phyloP scores from a whole-genome alignment of 495 filamentous ascomycete species.

The Podospora anserina region DNA sequence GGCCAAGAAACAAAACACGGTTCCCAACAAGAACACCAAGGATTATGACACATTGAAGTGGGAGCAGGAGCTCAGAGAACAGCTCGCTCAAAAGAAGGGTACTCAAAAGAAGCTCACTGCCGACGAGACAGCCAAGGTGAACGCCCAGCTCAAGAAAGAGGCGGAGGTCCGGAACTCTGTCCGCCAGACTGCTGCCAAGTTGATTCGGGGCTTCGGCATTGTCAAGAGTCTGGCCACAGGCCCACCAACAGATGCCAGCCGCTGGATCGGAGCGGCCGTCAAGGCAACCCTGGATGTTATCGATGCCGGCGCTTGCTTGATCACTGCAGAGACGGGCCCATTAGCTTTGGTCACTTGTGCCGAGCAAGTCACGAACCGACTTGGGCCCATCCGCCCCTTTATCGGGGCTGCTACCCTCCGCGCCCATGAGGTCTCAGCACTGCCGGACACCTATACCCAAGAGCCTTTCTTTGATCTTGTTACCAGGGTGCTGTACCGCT shows the following conservation, averaged over 20 bases:
- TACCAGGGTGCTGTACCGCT: conserved; percentile 83
- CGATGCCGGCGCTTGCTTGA: conserved; percentile 71
- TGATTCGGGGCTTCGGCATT: conserved; percentile 78
- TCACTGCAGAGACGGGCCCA: conserved; percentile 76
- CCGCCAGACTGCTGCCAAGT: conserved; percentile 59
- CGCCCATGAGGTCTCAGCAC: conserved; percentile 64
- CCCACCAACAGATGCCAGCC: conserved; percentile 75
- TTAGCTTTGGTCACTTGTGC: conserved; percentile 73
- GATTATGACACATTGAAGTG: conserved; percentile 96
- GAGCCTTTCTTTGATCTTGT: conserved; percentile 83
- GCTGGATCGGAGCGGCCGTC: conserved; percentile 82
- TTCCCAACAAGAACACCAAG: conserved; percentile 75
- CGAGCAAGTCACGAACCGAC: conserved; percentile 66
- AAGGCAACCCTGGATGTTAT: conserved; percentile 66
- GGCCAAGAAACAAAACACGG: conserved; percentile 66
- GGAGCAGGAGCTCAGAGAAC: conserved; percentile 87
- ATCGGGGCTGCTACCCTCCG: conserved; percentile 84
- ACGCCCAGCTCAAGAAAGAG: conserved; percentile 87
- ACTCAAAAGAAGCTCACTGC: conserved; percentile 83
- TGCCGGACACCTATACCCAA: conserved; percentile 65
- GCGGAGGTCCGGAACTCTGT: conserved; percentile 69
- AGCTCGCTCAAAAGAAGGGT: conserved; percentile 89
- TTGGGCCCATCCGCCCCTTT: conserved; percentile 73
- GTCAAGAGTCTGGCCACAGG: conserved; percentile 77
- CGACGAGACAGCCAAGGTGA: conserved; percentile 86